Evolutionary conservation across 345 rosid genomes (phyloP), one percentile per base, ranked within the genome.

Genomic region (Linum usitatissimum): DNA sequence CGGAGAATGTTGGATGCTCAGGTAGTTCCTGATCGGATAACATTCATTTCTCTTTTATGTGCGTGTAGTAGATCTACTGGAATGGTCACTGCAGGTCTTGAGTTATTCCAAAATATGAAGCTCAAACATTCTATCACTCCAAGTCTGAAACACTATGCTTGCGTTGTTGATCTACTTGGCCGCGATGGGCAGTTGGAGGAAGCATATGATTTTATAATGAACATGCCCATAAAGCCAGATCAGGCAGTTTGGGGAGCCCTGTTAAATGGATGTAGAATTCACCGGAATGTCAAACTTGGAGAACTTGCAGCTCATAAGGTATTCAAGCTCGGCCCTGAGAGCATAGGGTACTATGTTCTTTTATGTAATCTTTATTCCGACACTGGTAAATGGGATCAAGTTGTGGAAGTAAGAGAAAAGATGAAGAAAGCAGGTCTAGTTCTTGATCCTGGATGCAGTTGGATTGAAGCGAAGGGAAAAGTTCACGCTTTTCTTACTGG

Each of bases 211-310:
- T 65, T 73, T 49, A 68, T 73, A 55, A 36, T 60, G 66, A 61
- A 69, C 48, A 73, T 73, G 76, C 76, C 76, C 51, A 21, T 68
- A 21, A 64, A 73, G 15, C 76, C 73, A 30, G 76, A 73, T 68
- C 59, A 66, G 45, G 70, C 76, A 31, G 53, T 64, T 53, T 73
- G 76, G 76, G 76, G 76, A 64, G 76, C 76, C 60, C 64, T 73
- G 20, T 64, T 73, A 38, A 73, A 73, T 64, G 76, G 69, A 30
- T 73, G 76, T 39, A 73, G 76, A 62, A 62, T 73, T 12, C 73
- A 68, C 36, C 56, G 20, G 38, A 62, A 73, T 14, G 72, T 73
- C 51, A 48, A 49, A 48, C 76, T 73, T 30, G 76, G 76, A 59
- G 73, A 73, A 62, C 58, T 73, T 42, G 76, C 76, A 6, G 76